phyloP scores from a whole-genome alignment of 2,329 filamentous ascomycete genomes.

The Fusarium agapanthi region DNA sequence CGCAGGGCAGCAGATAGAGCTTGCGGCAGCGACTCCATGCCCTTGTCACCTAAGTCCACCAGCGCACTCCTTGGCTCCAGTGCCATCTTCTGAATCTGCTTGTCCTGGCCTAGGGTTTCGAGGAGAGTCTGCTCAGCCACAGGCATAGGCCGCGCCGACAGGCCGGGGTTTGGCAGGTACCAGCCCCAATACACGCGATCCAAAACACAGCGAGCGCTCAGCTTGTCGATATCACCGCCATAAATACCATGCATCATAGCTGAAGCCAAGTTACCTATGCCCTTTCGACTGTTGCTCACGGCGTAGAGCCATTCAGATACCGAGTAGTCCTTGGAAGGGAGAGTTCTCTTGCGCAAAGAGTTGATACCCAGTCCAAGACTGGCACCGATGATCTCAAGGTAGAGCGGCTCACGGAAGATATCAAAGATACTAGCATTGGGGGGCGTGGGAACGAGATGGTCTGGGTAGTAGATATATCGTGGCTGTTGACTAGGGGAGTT shows the following conservation, averaged over 20 bases:
- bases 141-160: slow-evolving; percentile 56
- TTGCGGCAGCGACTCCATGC: slow-evolving; percentile 69
- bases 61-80: slow-evolving; percentile 44
- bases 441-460: slow-evolving; percentile 63
- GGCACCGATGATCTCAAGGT: slow-evolving; percentile 44
- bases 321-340: slow-evolving; percentile 45
- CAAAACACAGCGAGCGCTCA: slow-evolving; percentile 74
- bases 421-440: slow-evolving; percentile 40
- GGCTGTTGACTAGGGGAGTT: slow-evolving; percentile 56
- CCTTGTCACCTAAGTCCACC: slow-evolving; percentile 55
- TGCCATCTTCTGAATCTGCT: slow-evolving; percentile 45
- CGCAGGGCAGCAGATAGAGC: slow-evolving; percentile 62
- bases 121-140: slow-evolving; percentile 44
- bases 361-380: slow-evolving; percentile 40
- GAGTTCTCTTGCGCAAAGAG: slow-evolving; percentile 23
- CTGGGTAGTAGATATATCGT: slow-evolving; percentile 88
- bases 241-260: slow-evolving; percentile 88
- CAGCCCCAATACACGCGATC: slow-evolving; percentile 46
- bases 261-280: slow-evolving; percentile 78
- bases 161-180: slow-evolving; percentile 39
- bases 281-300: slow-evolving; percentile 41
- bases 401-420: slow-evolving; percentile 46
- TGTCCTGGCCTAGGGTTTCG: slow-evolving; percentile 41
- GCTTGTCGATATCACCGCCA: slow-evolving; percentile 83
- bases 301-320: slow-evolving; percentile 49